Evolutionary conservation across 768 basidiomycete species (phyloP).

Genomic region (Suillus spraguei): DNA sequence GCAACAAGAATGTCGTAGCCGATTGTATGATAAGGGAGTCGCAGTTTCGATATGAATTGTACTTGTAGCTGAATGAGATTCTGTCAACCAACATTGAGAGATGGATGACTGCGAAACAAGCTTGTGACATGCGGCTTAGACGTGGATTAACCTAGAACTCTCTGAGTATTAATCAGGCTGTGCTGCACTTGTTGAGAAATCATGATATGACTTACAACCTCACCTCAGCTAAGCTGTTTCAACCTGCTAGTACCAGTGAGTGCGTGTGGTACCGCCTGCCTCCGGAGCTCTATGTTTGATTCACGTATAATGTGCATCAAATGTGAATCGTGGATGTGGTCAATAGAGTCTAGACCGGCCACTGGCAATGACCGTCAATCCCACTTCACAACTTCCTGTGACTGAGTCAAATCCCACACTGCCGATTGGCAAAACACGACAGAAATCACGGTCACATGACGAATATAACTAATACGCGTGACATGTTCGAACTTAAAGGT

Average conservation of each 20-base stretch:
- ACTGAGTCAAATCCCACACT: no score
- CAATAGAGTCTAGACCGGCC: neutral
- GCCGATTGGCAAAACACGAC: neutral
- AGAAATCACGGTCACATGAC: slow-evolving; percentile 33
- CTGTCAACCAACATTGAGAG: neutral
- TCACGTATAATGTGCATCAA: neutral
- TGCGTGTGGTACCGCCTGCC: neutral
- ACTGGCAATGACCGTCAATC: no score
- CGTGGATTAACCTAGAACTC: neutral
- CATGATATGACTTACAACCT: neutral
- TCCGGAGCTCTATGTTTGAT: neutral
- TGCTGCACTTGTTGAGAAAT: neutral
- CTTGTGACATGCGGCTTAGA: neutral
- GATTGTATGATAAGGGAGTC: neutral
- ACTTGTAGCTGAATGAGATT: neutral
- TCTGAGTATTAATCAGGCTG: neutral
- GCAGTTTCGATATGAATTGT: neutral
- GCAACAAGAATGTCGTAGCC: neutral
- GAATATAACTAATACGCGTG: slow-evolving; percentile 10
- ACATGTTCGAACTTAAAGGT: slow-evolving; percentile 26
- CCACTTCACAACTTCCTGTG: no score
- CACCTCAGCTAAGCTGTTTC: neutral
- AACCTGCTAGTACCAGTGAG: neutral
- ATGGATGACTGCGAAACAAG: neutral
- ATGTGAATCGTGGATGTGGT: neutral